phyloP scores from a whole-genome alignment of 164 flowering plant genomes.

The Berberis vulgaris region DNA sequence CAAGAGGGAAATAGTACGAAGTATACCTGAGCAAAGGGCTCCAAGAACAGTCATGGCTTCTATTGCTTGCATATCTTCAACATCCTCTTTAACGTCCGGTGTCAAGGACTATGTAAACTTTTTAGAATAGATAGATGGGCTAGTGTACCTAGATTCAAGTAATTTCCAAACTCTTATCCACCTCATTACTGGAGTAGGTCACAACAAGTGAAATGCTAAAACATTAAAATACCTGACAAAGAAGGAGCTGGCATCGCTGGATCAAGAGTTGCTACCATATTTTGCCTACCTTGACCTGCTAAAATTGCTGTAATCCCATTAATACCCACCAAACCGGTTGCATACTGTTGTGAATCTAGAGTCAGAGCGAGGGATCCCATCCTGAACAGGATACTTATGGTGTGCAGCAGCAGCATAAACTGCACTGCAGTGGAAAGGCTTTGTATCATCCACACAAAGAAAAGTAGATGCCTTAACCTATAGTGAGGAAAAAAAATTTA shows the following conservation, averaged over 20 bases:
- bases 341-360: conserved; percentile 21
- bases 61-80: conserved; percentile 52
- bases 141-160: conserved; percentile 29
- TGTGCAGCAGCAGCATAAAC: conserved; percentile 82
- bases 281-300: conserved; percentile 70
- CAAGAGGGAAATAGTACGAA: background rate
- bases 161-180: conserved; percentile 1
- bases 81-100: conserved; percentile 56
- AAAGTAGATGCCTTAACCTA: conserved; percentile 56
- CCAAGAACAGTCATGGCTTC: conserved; percentile 59
- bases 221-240: conserved; percentile 37
- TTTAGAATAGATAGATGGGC: conserved; percentile 27
- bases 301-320: conserved; percentile 48
- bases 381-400: conserved; percentile 66
- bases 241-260: conserved; percentile 83
- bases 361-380: conserved; percentile 52
- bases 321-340: conserved; percentile 53
- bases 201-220: background rate
- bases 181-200: background rate
- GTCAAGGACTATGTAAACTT: conserved; percentile 59
- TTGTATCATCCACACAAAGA: conserved; percentile 50
- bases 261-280: conserved; percentile 63
- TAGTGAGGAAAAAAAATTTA: background rate
- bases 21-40: conserved; percentile 49
- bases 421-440: conserved; percentile 76